phyloP scores from a whole-genome alignment of 768 basidiomycete genomes.

The Galerina sulciceps region DNA sequence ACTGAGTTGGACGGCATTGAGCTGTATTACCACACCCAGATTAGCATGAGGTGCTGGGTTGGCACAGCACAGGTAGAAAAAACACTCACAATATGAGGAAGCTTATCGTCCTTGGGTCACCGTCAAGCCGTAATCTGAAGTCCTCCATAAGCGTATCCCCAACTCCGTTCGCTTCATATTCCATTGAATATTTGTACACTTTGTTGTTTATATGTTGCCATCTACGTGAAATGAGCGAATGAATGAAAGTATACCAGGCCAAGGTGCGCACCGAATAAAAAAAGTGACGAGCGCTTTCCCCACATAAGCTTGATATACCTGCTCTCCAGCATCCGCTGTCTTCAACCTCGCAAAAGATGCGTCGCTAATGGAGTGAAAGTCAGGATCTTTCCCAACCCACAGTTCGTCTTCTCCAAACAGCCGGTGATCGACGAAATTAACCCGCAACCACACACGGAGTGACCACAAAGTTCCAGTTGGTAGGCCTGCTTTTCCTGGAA shows the following conservation, averaged over 20 bases:
- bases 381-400: slow-evolving; percentile 70
- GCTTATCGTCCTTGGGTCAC: slow-evolving; percentile 53
- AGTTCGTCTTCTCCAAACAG: slow-evolving; percentile 67
- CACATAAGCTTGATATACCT: slow-evolving; percentile 58
- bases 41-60: no score
- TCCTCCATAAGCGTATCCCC: slow-evolving; percentile 59
- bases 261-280: slow-evolving; percentile 47
- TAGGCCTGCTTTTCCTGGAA: slow-evolving; percentile 60
- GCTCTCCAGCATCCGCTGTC: slow-evolving; percentile 43
- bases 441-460: slow-evolving; percentile 67
- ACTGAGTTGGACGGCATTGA: slow-evolving; percentile 57
- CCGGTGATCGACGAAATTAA: slow-evolving; percentile 61
- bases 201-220: slow-evolving; percentile 51
- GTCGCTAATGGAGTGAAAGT: slow-evolving; percentile 60
- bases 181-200: slow-evolving; percentile 59
- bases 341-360: slow-evolving; percentile 59
- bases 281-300: slow-evolving; percentile 63
- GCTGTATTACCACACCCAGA: slow-evolving; percentile 30
- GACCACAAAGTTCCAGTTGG: slow-evolving; percentile 59
- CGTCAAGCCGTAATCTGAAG: slow-evolving; percentile 53
- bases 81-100: slow-evolving; percentile 65
- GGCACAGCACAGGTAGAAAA: not conserved
- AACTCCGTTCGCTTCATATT: slow-evolving; percentile 68
- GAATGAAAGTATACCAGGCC: not conserved
- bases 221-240: slow-evolving; percentile 31